Base-by-base conservation (phyloP, 2,329 filamentous ascomycete species). In the Xylariaceae sp. region DNA sequence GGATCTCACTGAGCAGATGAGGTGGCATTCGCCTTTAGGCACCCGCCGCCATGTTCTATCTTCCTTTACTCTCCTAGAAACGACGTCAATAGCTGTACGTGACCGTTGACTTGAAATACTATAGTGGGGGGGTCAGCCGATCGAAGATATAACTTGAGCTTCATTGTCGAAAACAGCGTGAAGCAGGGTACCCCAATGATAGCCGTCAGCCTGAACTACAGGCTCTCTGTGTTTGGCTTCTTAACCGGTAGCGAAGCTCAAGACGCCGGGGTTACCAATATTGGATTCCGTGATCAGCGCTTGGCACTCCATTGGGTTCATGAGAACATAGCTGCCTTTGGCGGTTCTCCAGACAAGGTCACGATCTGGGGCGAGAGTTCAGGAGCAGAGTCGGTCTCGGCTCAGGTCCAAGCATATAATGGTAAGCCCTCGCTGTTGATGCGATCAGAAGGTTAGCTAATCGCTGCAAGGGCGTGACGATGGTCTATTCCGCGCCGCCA, bases 141-240 rank as follows among this genome's bases (percentile, higher is more conserved):
- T 49, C 63, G 75, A 20, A 74, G 81, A 23, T 86, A 86, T 67
- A 86, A 87, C 62, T 71, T 85, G 50, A 81, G 79, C 18, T 81
- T 78, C 56, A 79, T 86, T 42, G 78, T 87, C 3, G 62, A 75
- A n/a, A 73, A 77, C 37, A 72, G 74, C 1, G 70, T 74, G 2
- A 62, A 69, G 8, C 74, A 76, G 15, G 72, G 72, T 48, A 77
- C 73, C 40, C 77, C 76, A 0, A 73, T 81, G 51, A 74, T 81
- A 29, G 77, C 69, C 0, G 75, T 81, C 10, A 75, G 70, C 6
- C 59, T 81, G 37, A 80, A 80, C 58, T 79, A 81, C 54, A 69
- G 79, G 15, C 65, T 79, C 5, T 72, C 70, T 3, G 70, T 72
- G 15, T 81, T 75, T 64, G 79, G 79, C 2, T 82, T 80, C 61